phyloP scores from a whole-genome alignment of 2,329 filamentous ascomycete genomes.

The Zymoseptoria brevis region DNA sequence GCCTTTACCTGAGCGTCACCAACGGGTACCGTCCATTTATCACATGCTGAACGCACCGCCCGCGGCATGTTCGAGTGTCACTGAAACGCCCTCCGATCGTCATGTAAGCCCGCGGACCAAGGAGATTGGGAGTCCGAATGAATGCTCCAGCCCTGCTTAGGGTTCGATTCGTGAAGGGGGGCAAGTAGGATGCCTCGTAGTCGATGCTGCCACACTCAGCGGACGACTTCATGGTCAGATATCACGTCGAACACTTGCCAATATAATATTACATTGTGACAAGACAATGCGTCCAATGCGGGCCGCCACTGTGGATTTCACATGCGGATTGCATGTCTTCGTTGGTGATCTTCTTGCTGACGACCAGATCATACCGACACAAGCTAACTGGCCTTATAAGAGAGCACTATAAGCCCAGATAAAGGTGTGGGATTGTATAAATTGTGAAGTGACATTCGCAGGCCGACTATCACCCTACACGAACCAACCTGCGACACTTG shows the following conservation, averaged over 20 bases:
- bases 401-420: too few relatives aligned
- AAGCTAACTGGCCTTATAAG: too few relatives aligned
- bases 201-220: neutral
- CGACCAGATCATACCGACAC: too few relatives aligned
- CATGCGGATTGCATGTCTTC: too few relatives aligned
- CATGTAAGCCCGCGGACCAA: slow-evolving; percentile 16
- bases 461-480: too few relatives aligned
- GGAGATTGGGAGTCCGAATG: slow-evolving; percentile 50
- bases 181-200: neutral
- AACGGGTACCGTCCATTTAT: neutral
- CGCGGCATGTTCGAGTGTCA: neutral
- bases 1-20: neutral
- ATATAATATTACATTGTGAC: neutral
- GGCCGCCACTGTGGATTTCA: neutral
- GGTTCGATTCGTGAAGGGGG: neutral
- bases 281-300: neutral
- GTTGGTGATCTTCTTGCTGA: too few relatives aligned
- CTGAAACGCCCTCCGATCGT: neutral
- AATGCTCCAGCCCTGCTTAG: slow-evolving; percentile 56
- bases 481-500: too few relatives aligned
- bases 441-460: too few relatives aligned
- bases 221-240: neutral
- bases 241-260: neutral
- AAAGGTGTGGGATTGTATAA: too few relatives aligned
- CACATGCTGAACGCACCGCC: neutral